These are phyloP conservation scores for Edaphochlamys debaryana DNA, from an alignment of 139 green algal species.

Conservation along the genomic window DNA sequence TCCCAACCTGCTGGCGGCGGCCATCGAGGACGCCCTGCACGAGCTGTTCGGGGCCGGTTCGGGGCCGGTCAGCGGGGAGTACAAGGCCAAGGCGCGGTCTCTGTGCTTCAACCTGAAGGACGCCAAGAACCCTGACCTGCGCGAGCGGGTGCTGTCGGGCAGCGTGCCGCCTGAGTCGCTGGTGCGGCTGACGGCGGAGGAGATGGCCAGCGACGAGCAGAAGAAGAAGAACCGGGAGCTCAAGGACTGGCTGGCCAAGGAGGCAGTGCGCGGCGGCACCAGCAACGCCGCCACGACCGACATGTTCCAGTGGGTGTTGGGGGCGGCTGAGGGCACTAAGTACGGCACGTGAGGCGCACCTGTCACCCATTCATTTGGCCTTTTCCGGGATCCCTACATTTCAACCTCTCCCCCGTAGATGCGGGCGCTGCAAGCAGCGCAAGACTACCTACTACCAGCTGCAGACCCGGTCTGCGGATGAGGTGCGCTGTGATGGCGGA, in stretches of 20 bases:
- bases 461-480: conserved; percentile 80
- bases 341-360: no score
- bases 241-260: conserved; percentile 81
- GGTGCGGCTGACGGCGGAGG: conserved; percentile 85
- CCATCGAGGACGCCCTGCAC: conserved; percentile 69
- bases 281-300: conserved; percentile 88
- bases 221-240: conserved; percentile 86
- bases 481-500: no score
- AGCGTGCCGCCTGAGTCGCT: conserved; percentile 69
- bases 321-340: no score
- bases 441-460: conserved; percentile 86
- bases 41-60: conserved; percentile 49
- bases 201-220: conserved; percentile 88
- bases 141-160: conserved; percentile 64
- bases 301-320: conserved; percentile 93
- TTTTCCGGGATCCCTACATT: not conserved
- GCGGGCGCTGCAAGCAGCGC: conserved; percentile 91
- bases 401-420: conserved; percentile 62
- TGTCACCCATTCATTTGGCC: no score
- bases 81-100: conserved; percentile 93
- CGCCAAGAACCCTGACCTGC: conserved; percentile 84
- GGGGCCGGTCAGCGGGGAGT: conserved; percentile 67
- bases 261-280: conserved; percentile 71
- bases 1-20: conserved; percentile 41
- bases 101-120: conserved; percentile 98